Evolutionary conservation across 2,329 filamentous ascomycete species (phyloP).

Genomic region (Penicillium concentricum): DNA sequence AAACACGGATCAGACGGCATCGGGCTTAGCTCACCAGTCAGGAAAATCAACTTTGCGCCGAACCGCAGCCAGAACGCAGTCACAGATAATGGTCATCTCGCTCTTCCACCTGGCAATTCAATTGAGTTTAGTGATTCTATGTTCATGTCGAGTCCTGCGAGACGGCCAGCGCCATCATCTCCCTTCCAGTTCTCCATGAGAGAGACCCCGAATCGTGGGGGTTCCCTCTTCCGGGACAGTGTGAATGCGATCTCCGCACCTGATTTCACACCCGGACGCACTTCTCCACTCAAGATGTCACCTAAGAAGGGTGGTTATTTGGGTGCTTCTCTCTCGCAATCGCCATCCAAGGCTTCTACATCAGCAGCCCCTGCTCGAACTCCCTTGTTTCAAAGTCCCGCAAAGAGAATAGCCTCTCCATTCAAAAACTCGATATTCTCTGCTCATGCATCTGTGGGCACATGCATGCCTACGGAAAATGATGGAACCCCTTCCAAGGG

Average conservation of each 20-base stretch:
- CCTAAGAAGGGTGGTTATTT: slow-evolving; percentile 42
- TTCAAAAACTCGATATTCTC: slow-evolving; percentile 34
- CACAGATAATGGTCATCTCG: slow-evolving; percentile 23
- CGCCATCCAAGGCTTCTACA: slow-evolving; percentile 32
- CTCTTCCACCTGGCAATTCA: slow-evolving; percentile 26
- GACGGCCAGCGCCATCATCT: slow-evolving; percentile 41
- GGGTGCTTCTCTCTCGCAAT: slow-evolving; percentile 37
- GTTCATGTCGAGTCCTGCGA: slow-evolving; percentile 46
- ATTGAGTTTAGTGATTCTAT: slow-evolving; percentile 34
- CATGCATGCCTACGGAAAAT: not conserved
- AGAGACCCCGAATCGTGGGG: slow-evolving; percentile 39
- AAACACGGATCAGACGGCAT: slow-evolving; percentile 23
- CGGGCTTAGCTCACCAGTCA: slow-evolving; percentile 35
- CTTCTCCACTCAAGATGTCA: slow-evolving; percentile 45
- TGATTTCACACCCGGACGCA: slow-evolving; percentile 30
- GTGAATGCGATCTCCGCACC: slow-evolving; percentile 21
- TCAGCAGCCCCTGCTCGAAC: slow-evolving; percentile 37
- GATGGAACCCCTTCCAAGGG: not conserved
- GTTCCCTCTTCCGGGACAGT: slow-evolving; percentile 25
- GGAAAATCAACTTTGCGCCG: slow-evolving; percentile 39
- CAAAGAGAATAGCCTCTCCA: slow-evolving; percentile 43
- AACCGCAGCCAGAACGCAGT: slow-evolving; percentile 14
- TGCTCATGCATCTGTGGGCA: slow-evolving; percentile 12
- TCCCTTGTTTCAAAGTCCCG: slow-evolving; percentile 46
- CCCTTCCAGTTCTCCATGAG: slow-evolving; percentile 45